Evolutionary conservation across 2,329 filamentous ascomycete species (phyloP), one percentile per base, ranked within the genome.

Genomic region (Coniella lustricola): DNA sequence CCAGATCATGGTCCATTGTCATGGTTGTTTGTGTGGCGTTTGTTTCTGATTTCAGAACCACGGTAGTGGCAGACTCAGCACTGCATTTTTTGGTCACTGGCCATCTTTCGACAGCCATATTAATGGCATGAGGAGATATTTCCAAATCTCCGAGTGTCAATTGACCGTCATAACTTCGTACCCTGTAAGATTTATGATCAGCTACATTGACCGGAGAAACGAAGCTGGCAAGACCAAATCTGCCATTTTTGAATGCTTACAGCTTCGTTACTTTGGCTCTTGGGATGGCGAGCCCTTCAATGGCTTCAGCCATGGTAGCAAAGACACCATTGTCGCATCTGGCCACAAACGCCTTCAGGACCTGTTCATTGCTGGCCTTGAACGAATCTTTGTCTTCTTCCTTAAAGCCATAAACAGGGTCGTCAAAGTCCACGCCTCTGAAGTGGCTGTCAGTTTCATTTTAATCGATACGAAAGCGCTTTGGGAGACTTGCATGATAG

Each of bases 341-440:
- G 8, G 87, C 77, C 3, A 79, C 77, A 7, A 97, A 72, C 2
- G 69, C 63, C 53, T 72, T 79, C 16, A 97, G 70, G 0, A 82
- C 69, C 1, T 64, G 63, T 63, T 98, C 93, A 57, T 95, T 96
- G 40, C 75, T 67, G n/a, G 67, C 82, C 74, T 97, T 97, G 44
- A 66, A 63, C 0, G 64, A 56, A 16, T 83, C 70, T 63, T 98
- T 98, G 55, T 86, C 79, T 64, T 96, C 90, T 67, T 97, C 91
- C 64, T 95, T 95, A 62, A 88, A 87, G 36, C 90, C 90, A 61
- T 85, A 95, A 2, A 95, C 90, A 1, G 80, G 63, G 63, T 96
- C 90, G 62, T 98, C 90, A 65, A 98, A 97, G 63, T 98, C 93
- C 16, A 95, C 80, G 13, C 93, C 93, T 46, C 85, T 90, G 7